phyloP scores from a whole-genome alignment of 306 rosid species.

The Medicago ruthenica region DNA sequence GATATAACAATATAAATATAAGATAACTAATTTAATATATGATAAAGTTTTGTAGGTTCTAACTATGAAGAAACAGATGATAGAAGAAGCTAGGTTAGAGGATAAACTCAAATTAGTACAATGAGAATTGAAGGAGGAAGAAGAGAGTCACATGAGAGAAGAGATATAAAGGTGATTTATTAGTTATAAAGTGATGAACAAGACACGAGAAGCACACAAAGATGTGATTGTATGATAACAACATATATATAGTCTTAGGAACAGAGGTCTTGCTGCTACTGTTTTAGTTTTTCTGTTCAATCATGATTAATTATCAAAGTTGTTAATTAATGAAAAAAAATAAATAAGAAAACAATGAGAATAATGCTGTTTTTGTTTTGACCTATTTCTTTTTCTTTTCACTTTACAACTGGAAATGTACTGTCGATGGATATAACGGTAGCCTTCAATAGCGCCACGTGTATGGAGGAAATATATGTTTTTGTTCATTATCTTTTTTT shows the following conservation, averaged over 20 bases:
- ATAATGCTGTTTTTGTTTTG: slow-evolving; percentile 25
- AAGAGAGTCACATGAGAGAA: slow-evolving; percentile 44
- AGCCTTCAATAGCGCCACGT: slow-evolving; percentile 37
- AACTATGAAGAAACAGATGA: neutral
- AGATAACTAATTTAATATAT: neutral
- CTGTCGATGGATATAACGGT: slow-evolving; percentile 42
- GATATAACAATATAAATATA: neutral
- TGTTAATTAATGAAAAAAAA: neutral
- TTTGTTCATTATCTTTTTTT: slow-evolving; percentile 43
- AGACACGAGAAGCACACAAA: slow-evolving; percentile 48
- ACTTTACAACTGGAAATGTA: slow-evolving; percentile 40
- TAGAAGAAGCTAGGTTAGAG: neutral
- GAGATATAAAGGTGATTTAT: neutral
- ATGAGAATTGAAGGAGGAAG: slow-evolving; percentile 3
- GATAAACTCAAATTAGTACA: neutral
- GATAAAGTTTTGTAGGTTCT: neutral
- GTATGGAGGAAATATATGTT: slow-evolving; percentile 41
- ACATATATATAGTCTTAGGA: slow-evolving; percentile 48
- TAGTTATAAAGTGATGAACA: slow-evolving; percentile 31
- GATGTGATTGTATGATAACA: slow-evolving; percentile 41
- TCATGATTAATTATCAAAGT: slow-evolving; percentile 8
- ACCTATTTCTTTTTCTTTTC: slow-evolving; percentile 6
- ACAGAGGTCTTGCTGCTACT: slow-evolving; percentile 31
- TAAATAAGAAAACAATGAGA: neutral
- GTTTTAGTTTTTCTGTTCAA: slow-evolving; percentile 34